Conservation (phyloP, 768 basidiomycete species). For the Russula emetica region DNA sequence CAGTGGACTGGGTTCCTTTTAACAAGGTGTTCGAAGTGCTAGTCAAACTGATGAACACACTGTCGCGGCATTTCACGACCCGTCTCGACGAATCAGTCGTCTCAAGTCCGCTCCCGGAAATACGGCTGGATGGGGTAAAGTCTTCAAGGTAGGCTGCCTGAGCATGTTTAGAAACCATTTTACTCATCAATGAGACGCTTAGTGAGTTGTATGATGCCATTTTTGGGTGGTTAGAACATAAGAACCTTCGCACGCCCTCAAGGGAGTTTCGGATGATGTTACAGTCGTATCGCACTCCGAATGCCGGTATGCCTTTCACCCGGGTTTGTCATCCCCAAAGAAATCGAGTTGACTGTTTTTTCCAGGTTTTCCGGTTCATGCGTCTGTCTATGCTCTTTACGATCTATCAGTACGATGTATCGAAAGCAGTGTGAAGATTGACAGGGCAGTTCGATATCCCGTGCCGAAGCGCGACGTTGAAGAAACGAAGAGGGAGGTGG, state of each 20-base stretch:
- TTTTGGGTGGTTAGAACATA: constrained; percentile 24
- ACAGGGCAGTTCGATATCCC: constrained; percentile 22
- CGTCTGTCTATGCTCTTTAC: constrained; percentile 20
- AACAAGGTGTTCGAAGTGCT: constrained; percentile 42
- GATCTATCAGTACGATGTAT: constrained; percentile 22
- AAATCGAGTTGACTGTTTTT: not conserved
- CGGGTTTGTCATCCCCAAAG: not conserved
- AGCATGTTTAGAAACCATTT: not conserved
- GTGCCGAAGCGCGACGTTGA: constrained; percentile 24
- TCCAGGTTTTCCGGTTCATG: constrained; percentile 23
- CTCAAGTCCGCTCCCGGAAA: constrained; percentile 23
- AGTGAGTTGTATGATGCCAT: constrained; percentile 20
- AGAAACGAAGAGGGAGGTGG: constrained; percentile 19
- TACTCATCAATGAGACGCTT: not conserved
- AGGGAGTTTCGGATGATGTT: constrained; percentile 17
- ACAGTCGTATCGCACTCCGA: constrained; percentile 16
- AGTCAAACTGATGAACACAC: constrained; percentile 41
- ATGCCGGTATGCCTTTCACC: constrained; percentile 13
- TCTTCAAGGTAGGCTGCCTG: constrained; percentile 19
- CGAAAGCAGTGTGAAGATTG: constrained; percentile 18
- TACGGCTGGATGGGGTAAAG: constrained; percentile 14
- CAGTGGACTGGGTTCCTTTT: constrained; percentile 59
- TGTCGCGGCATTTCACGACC: constrained; percentile 32
- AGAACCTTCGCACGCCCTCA: constrained; percentile 17
- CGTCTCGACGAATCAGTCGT: constrained; percentile 33